These are phyloP conservation scores for Populus deltoides DNA, from an alignment of 345 rosid genomes.

Conservation along the genomic window DNA sequence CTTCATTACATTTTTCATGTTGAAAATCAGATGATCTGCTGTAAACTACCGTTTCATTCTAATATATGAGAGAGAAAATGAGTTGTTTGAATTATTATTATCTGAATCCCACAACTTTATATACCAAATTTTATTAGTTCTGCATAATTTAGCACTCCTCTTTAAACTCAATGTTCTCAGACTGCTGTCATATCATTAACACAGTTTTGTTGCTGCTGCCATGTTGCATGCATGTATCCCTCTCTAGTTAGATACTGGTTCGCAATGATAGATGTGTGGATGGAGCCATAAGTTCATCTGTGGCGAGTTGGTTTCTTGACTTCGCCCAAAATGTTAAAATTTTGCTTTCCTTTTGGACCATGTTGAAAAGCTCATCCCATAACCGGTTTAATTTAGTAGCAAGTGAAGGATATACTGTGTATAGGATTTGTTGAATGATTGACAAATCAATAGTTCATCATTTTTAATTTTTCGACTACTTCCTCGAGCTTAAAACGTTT, in stretches of 20 bases:
- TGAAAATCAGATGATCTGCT: neutral
- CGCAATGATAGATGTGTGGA: too few relatives aligned
- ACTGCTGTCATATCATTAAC: neutral
- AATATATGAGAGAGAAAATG: neutral
- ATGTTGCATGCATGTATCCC: too few relatives aligned
- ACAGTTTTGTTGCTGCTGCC: too few relatives aligned
- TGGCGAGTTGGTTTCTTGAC: too few relatives aligned
- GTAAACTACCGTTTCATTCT: neutral
- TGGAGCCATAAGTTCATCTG: too few relatives aligned
- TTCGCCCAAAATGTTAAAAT: too few relatives aligned
- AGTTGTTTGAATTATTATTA: neutral
- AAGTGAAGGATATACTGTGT: too few relatives aligned
- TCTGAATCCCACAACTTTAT: neutral
- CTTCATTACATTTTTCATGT: neutral
- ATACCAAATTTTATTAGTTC: neutral
- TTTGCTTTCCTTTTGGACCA: too few relatives aligned
- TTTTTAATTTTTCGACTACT: neutral
- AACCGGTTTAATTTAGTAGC: too few relatives aligned
- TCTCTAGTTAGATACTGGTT: too few relatives aligned
- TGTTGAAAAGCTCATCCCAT: too few relatives aligned
- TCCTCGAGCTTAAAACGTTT: neutral
- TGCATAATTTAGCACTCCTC: neutral
- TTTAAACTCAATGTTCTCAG: neutral
- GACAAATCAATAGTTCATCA: neutral
- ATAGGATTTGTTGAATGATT: too few relatives aligned